These are phyloP conservation scores for Fonsecaea multimorphosa DNA, from an alignment of 2,329 filamentous ascomycete species.

Conservation along the genomic window DNA sequence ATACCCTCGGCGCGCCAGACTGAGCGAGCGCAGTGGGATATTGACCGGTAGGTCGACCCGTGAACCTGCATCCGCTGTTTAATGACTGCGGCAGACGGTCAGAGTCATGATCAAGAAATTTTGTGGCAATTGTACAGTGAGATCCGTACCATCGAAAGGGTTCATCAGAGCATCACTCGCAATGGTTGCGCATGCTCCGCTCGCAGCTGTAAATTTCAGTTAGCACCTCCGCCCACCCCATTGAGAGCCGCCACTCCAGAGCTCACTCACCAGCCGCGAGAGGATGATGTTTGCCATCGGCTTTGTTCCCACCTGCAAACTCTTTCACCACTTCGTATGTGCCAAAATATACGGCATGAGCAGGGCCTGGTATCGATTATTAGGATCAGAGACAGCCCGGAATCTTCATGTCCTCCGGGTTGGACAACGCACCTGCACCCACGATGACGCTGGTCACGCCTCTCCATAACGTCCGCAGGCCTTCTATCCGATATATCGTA, in stretches of 20 bases:
- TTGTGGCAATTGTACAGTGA: not conserved
- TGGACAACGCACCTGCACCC: slow-evolving; percentile 74
- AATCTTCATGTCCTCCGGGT: slow-evolving; percentile 12
- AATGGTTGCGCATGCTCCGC: slow-evolving; percentile 93
- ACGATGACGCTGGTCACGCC: slow-evolving; percentile 96
- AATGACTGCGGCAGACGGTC: slow-evolving; percentile 69
- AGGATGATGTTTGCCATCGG: slow-evolving; percentile 82
- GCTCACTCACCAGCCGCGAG: slow-evolving; percentile 78
- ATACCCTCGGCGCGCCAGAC: slow-evolving; percentile 89
- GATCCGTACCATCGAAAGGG: slow-evolving; percentile 84
- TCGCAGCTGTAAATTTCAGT: slow-evolving; percentile 69
- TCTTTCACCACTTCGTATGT: slow-evolving; percentile 98
- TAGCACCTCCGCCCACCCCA: slow-evolving; percentile 43
- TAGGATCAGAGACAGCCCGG: slow-evolving; percentile 31
- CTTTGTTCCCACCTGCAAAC: slow-evolving; percentile 87
- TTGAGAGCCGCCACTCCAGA: not conserved
- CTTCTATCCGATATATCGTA: slow-evolving; percentile 88
- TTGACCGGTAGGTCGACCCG: slow-evolving; percentile 87
- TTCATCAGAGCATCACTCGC: slow-evolving; percentile 99
- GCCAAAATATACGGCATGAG: slow-evolving; percentile 97
- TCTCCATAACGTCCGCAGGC: slow-evolving; percentile 89
- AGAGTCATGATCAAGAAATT: slow-evolving; percentile 31
- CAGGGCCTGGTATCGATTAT: slow-evolving; percentile 69
- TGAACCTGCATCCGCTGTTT: slow-evolving; percentile 99
- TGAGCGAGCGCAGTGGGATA: slow-evolving; percentile 83